Base-by-base conservation (phyloP, 1,139 yeast species). In the Hanseniaspora sp. region DNA sequence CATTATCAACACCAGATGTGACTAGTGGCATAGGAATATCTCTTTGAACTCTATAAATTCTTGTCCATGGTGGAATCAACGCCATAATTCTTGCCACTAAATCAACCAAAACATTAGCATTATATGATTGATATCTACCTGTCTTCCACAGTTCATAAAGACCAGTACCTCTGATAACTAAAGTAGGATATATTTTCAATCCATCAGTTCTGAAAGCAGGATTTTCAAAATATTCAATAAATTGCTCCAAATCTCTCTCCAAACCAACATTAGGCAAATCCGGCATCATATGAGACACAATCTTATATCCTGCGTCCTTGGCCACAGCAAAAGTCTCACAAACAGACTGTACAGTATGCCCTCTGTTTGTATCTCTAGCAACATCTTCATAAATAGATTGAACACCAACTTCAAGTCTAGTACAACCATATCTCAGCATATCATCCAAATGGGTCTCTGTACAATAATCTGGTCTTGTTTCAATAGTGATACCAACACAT, bases 1-100 rank as follows among this genome's bases (percentile, higher is more conserved):
- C 99, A 68, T 92, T 94, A 64, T 92, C 99, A 47, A 92, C 99
- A 62, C 99, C 99, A 0, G 96, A 86, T 0, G 96, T 86, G 44
- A 92, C 99, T 61, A 92, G 75, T 0, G 99, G 99, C 99, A 92
- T 92, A 31, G 99, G 99, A 56, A 92, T 92, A 76, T 92, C 99
- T 73, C 99, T 79, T 71, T 92, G 99, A 35, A 92, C 98, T 68
- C 99, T 81, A 69, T 92, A 92, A 61, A 92, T 92, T 72, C 99
- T 82, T 5, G 99, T 92, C 99, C 99, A 92, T 8, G 99, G 99
- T 34, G 99, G 98, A 5, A 92, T 97, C 59, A 92, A 73, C 0
- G 97, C 96, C 73, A 92, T 73, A 55, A 92, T 92, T 63, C 97
- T 79, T 0, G 98, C 98, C 49, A 92, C 96, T 58, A 92, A 74